Conservation (phyloP, 1,284 basidiomycete genomes). For the Rhodotorula sp. region DNA sequence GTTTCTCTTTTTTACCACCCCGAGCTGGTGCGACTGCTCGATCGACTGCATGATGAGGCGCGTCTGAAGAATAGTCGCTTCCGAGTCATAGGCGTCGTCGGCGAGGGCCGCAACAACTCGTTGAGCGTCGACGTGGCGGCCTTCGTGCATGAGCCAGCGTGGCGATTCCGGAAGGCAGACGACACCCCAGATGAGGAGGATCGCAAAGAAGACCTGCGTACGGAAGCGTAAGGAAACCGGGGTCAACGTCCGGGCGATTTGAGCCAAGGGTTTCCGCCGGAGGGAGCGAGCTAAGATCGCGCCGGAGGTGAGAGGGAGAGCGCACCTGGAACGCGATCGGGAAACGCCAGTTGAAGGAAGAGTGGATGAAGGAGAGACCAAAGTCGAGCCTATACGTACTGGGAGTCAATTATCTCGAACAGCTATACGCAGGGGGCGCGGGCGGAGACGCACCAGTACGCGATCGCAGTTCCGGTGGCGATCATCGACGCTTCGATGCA, state of each 20-base stretch:
- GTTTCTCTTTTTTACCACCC: conserved; percentile 43
- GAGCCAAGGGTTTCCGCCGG: no score
- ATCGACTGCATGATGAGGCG: conserved; percentile 49
- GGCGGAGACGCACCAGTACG: conserved; percentile 27
- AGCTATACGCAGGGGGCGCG: neutral
- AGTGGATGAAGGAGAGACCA: conserved; percentile 53
- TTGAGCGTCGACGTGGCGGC: conserved; percentile 46
- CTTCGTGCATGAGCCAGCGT: conserved; percentile 49
- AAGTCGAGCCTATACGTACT: conserved; percentile 52
- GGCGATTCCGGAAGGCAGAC: conserved; percentile 52
- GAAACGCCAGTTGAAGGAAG: conserved; percentile 46
- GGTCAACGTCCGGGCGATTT: no score
- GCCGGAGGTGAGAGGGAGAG: no score
- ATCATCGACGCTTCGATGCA: conserved; percentile 57
- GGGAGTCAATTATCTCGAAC: neutral
- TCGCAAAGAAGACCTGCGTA: conserved; percentile 57
- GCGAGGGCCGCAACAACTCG: conserved; percentile 52
- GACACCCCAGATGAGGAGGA: conserved; percentile 48
- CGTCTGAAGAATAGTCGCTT: conserved; percentile 48
- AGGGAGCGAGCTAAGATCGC: conserved; percentile 18
- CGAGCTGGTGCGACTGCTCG: conserved; percentile 44
- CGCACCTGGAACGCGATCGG: conserved; percentile 48
- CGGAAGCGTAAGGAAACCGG: no score
- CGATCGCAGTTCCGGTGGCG: conserved; percentile 56
- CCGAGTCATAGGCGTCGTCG: conserved; percentile 45